Evolutionary conservation across 768 basidiomycete genomes (phyloP), one percentile per base, ranked within the genome.

Genomic region (Plicaturopsis crispa): DNA sequence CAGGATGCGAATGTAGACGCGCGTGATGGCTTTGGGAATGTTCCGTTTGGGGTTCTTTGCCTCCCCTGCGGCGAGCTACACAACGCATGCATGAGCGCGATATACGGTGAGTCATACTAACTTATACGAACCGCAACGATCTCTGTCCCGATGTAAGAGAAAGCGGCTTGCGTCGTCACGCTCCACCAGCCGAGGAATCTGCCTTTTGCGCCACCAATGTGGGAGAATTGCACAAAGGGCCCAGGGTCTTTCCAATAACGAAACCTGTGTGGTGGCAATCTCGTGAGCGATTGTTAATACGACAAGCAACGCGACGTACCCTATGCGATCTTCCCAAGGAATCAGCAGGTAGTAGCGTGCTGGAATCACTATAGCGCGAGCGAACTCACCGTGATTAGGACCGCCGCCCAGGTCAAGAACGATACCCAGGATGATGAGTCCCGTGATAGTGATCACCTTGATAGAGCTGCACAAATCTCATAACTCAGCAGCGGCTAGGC

Each of bases 131-230:
- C 82, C 20, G 87, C 88, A 28, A 94, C 89, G 52, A 94, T 91
- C 59, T 97, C 93, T 5, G 90, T 92, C 12, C 92, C 93, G 42
- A 92, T 90, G 58, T 71, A 93, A 8, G 88, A 90, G 68, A 93
- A 96, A 11, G 88, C 90, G 3, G 93, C 93, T 47, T 92, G 84
- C 5, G 80, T 78, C 61, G 93, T 62, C 40, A 82, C 80, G 0
- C 73, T 57, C 71, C 73, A 80, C 62, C 68, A 79, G 18, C n/a
- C n/a, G n/a, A n/a, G n/a, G n/a, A n/a, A n/a, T 18, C 67, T 75
- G 6, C 91, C 91, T 48, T 73, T 74, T 3, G 72, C 43, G 4
- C 93, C 93, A 4, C 50, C 5, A 16, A 89, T 86, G 3, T 56
- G 65, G 11, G 65, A 8, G 49, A 62, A 87, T 51, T 94, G 88